Base-by-base conservation (phyloP, 2,329 filamentous ascomycete genomes). In the Fusarium falciforme region DNA sequence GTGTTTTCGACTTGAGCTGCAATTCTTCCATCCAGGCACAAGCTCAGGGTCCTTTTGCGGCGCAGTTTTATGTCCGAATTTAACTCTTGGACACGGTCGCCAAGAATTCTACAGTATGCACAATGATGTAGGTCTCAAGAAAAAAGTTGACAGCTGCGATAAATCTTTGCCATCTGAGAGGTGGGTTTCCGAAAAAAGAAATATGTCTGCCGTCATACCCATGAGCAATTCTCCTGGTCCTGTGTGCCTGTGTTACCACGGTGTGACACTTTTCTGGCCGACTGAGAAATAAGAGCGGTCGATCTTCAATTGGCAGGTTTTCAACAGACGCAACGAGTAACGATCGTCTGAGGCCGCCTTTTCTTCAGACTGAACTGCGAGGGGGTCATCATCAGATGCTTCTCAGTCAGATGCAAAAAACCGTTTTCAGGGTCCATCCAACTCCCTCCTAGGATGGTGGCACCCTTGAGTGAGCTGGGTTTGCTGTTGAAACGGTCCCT, bases 351-450 rank as follows among this genome's bases (percentile, higher is more conserved):
- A 5, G 14, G n/a, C 10, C 52, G 58, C 54, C 36, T 38, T 57
- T 60, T 36, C 49, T 61, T 22, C 2, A 44, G 33, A 22, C 20
- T 47, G 20, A 27, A 16, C 11, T 9, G 16, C 35, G 44, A 65
- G 25, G 25, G 25, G 40, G 61, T 64, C 38, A 62, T 64, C 38
- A 62, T 54, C 47, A 64, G 27, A 22, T 25, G n/a, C 22, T 17
- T 60, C 52, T 40, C 25, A n/a, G 17, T 12, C 38, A 38, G 20
- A n/a, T 60, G 38, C 38, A 58, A 27, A 27, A 22, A 2, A 1
- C 29, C 22, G 54, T 47, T 52, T 52, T 62, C 58, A 66, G 58
- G 64, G 59, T 62, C 64, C 64, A 61, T 66, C 35, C 17, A 31
- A 20, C 22, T 61, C 20, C 54, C 54, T 25, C 35, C 25, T 11